Evolutionary conservation across 1,284 basidiomycete species (phyloP).

Genomic region (Boletus sp.): DNA sequence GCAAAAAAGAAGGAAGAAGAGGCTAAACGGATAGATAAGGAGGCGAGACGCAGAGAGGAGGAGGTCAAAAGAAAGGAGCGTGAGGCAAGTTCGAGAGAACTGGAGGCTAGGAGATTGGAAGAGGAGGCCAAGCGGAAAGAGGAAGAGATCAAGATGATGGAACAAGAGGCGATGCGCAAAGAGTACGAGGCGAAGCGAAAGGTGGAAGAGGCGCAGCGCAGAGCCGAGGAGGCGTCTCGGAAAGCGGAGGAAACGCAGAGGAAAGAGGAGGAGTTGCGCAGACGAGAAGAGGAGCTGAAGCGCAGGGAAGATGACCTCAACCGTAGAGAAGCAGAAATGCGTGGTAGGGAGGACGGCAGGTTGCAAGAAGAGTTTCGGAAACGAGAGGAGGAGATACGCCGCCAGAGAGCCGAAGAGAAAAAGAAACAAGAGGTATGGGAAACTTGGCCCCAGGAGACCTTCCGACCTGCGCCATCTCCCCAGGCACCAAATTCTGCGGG

Average conservation of each 20-base stretch:
- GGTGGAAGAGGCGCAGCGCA: constrained; percentile 34
- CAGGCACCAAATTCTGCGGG: constrained; percentile 32
- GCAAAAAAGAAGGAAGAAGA: constrained; percentile 33
- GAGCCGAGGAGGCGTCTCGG: constrained; percentile 36
- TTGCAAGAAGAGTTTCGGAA: constrained; percentile 44
- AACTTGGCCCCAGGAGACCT: constrained; percentile 32
- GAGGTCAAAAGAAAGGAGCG: constrained; percentile 35
- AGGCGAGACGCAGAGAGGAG: constrained; percentile 36
- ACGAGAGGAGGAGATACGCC: constrained; percentile 53
- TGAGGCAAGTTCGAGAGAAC: constrained; percentile 30
- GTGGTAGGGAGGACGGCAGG: constrained; percentile 29
- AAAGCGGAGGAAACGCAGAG: constrained; percentile 30
- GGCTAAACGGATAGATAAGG: constrained; percentile 33
- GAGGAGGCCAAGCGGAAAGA: constrained; percentile 34
- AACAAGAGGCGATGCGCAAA: constrained; percentile 36
- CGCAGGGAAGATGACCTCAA: constrained; percentile 38
- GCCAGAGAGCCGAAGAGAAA: constrained; percentile 44
- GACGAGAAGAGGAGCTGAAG: constrained; percentile 42
- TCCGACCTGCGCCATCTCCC: constrained; percentile 32
- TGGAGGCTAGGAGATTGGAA: constrained; percentile 31
- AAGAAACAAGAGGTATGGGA: constrained; percentile 44
- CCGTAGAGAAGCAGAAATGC: constrained; percentile 39
- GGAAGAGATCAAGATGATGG: constrained; percentile 36
- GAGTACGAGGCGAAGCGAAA: constrained; percentile 34
- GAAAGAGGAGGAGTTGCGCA: constrained; percentile 43